Evolutionary conservation across 768 basidiomycete genomes (phyloP).

Genomic region (Terana coerulea): DNA sequence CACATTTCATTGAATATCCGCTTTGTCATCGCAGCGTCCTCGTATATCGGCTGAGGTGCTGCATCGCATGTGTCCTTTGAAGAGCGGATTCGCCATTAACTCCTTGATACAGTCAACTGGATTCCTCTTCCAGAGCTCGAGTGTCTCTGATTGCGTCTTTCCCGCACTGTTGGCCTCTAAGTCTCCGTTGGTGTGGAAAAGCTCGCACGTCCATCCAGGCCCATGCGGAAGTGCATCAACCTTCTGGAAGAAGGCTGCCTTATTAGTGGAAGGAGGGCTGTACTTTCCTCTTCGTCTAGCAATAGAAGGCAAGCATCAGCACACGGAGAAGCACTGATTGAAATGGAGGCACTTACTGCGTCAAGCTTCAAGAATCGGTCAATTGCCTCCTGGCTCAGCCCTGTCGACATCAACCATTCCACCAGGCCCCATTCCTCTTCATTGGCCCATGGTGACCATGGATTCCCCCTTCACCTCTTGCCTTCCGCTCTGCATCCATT

Average conservation of each 20-base stretch:
- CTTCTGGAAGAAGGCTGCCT: conserved; percentile 16
- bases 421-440: conserved; percentile 8
- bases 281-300: conserved; percentile 6
- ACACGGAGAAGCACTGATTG: neutral
- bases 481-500: too few species aligned
- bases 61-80: conserved; percentile 25
- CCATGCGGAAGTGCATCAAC: conserved; percentile 17
- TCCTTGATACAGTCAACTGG: conserved; percentile 34
- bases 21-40: conserved; percentile 19
- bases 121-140: conserved; percentile 32
- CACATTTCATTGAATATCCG: conserved; percentile 38
- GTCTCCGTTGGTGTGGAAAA: conserved; percentile 13
- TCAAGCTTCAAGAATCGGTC: conserved; percentile 11
- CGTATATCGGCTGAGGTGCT: conserved; percentile 35
- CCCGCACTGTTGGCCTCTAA: conserved; percentile 10
- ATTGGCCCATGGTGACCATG: conserved; percentile 15
- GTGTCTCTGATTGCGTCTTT: conserved; percentile 16
- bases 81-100: conserved; percentile 32
- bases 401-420: neutral
- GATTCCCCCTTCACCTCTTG: too few species aligned
- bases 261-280: conserved; percentile 19
- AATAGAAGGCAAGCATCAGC: neutral
- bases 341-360: conserved; percentile 13
- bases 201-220: conserved; percentile 16
- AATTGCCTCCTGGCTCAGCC: neutral